Percentiles rank a stretch among this genome's conserved stretches.
phyloP scores from a whole-genome alignment of 1,284 basidiomycete genomes.

The Tausonia pullulans region DNA sequence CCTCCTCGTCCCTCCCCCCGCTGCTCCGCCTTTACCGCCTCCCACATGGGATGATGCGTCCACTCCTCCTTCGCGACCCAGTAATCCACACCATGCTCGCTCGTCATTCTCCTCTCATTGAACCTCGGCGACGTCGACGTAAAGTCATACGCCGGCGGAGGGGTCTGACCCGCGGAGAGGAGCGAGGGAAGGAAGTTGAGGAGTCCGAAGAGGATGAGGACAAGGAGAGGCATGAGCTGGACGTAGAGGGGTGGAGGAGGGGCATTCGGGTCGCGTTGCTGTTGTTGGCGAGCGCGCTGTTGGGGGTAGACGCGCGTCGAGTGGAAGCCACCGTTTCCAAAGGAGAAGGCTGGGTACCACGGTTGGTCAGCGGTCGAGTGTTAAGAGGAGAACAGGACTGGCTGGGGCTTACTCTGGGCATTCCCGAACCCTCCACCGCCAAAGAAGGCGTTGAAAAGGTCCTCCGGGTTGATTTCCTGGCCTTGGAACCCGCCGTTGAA shows the following conservation, averaged over 20 bases:
- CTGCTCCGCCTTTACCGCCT: conserved; percentile 51
- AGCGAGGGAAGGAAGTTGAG: conserved; percentile 66
- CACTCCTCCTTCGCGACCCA: conserved; percentile 76
- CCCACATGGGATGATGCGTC: conserved; percentile 52
- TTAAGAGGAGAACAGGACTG: not conserved
- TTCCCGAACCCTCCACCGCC: conserved; percentile 45
- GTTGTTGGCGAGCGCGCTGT: not conserved
- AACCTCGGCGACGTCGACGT: conserved; percentile 41
- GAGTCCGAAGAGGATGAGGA: conserved; percentile 74
- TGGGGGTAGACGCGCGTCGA: conserved; percentile 43
- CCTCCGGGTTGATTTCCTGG: conserved; percentile 82
- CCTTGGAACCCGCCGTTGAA: conserved; percentile 45
- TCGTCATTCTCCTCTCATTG: conserved; percentile 55
- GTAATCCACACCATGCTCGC: conserved; percentile 61
- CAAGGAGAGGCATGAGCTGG: conserved; percentile 74
- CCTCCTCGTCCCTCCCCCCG: conserved; percentile 42
- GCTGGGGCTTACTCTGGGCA: conserved; percentile 2
- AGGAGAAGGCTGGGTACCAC: conserved; percentile 27
- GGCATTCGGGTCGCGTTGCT: conserved; percentile 21
- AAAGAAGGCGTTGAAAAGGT: conserved; percentile 99
- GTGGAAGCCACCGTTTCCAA: conserved; percentile 59
- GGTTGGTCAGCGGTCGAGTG: not conserved
- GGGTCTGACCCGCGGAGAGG: conserved; percentile 52
- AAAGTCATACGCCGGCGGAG: conserved; percentile 76
- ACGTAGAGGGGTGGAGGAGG: conserved; percentile 58